Evolutionary conservation across 2,329 filamentous ascomycete genomes (phyloP), one percentile per base, ranked within the genome.

Genomic region (Colletotrichum godetiae): DNA sequence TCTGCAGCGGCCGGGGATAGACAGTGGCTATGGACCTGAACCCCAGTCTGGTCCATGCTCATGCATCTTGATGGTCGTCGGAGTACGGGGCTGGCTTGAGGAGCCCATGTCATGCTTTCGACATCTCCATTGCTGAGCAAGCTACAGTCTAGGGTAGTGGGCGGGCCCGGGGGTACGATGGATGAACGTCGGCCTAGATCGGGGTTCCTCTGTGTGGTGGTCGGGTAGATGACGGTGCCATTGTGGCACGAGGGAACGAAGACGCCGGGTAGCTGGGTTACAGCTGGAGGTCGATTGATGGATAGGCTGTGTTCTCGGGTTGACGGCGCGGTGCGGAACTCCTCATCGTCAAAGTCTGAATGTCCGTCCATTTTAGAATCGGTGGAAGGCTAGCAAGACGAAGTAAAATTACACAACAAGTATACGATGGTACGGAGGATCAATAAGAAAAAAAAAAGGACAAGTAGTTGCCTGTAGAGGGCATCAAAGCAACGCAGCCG

Each of bases 141-240:
- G 62, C 62, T 75, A 35, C 73, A 75, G 15, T 64, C n/a, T 12
- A 73, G 60, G 1, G 66, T 71, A 31, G 72, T 66, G 12, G 33
- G 27, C 15, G 73, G 73, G 24, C 46, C 49, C 27, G 67, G 61
- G 1, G 57, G 42, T 5, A 71, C 29, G 19, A 59, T 27, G 6
- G 71, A 67, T 3, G 24, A 8, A 15, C 49, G 60, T 19, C 49
- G 59, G n/a, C 15, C 61, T n/a, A 11, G 8, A 24, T n/a, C 31
- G 3, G 46, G 59, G 8, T 37, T 46, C 58, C 42, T 66, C 29
- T 60, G 59, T 8, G 49, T 61, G 4, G 63, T 59, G 2, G 49
- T 27, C 4, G 69, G 42, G 42, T 56, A 73, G 46, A 74, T 68
- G 11, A 66, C 24, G 1, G 55, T 63, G 2, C 57, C 58, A 33